Percentiles rank a stretch among this genome's conserved stretches.
Evolutionary conservation across 805 yeast species (phyloP).

Genomic region (Metschnikowia proteae): DNA sequence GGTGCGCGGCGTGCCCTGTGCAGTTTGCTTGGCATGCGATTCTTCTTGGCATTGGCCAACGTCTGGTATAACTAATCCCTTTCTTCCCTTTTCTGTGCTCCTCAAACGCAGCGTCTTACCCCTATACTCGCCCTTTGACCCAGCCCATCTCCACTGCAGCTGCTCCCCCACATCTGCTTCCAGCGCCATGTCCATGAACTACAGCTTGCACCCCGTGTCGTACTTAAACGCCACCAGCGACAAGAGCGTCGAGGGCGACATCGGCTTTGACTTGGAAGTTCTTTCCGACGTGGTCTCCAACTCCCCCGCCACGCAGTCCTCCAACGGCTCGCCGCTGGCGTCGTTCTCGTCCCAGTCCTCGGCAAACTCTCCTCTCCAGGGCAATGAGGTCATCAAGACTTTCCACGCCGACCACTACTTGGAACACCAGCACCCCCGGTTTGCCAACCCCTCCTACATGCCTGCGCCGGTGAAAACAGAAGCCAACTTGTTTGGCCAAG

Average conservation of each 20-base stretch:
- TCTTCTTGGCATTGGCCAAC: constrained; percentile 8
- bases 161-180: background rate
- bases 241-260: constrained; percentile 21
- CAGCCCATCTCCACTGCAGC: background rate
- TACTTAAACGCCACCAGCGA: constrained; percentile 37
- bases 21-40: constrained; percentile 9
- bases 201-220: constrained; percentile 43
- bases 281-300: constrained; percentile 21
- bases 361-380: constrained; percentile 32
- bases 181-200: constrained; percentile 27
- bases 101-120: no score
- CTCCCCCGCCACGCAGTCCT: constrained; percentile 28
- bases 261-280: constrained; percentile 28
- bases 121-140: no score
- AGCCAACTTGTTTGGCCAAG: background rate
- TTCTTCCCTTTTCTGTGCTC: no score
- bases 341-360: constrained; percentile 37
- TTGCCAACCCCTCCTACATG: constrained; percentile 3
- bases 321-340: constrained; percentile 32
- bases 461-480: background rate
- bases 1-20: constrained; percentile 2
- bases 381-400: constrained; percentile 8
- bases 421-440: background rate
- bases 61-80: background rate
- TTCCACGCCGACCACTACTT: constrained; percentile 2